Conservation (phyloP, 2,329 filamentous ascomycete genomes). For the Ophiognomonia clavigignenti-juglandacearum region DNA sequence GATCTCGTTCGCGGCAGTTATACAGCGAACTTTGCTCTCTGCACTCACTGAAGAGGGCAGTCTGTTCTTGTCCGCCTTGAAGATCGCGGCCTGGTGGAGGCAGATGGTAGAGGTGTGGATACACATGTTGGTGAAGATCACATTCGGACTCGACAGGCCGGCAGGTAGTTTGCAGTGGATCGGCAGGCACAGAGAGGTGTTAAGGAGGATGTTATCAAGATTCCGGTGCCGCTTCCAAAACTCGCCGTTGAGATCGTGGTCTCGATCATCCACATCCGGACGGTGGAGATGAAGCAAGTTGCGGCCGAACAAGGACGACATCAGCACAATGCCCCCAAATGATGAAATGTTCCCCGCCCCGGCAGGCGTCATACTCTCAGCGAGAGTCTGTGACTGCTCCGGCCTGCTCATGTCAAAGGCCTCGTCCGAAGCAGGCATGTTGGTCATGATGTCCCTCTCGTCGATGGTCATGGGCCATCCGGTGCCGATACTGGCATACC, state of each 20-base stretch:
- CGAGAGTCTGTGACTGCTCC: constrained; percentile 64
- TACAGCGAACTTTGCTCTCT: constrained; percentile 89
- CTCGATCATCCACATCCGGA: constrained; percentile 73
- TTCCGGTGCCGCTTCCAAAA: constrained; percentile 93
- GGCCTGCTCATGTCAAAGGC: constrained; percentile 77
- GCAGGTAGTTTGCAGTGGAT: constrained; percentile 71
- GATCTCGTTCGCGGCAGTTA: constrained; percentile 90
- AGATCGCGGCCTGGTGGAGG: constrained; percentile 96
- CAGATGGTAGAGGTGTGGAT: constrained; percentile 96
- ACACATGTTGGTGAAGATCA: constrained; percentile 93
- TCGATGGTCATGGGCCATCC: constrained; percentile 96
- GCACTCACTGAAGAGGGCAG: constrained; percentile 71
- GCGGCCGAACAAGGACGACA: constrained; percentile 86
- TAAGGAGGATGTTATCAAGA: constrained; percentile 86
- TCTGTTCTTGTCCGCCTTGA: constrained; percentile 88
- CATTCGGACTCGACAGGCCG: constrained; percentile 73
- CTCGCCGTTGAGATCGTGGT: constrained; percentile 82
- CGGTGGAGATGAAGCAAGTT: constrained; percentile 90
- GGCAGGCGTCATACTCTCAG: constrained; percentile 63
- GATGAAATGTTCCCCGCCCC: constrained; percentile 72
- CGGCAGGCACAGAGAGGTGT: constrained; percentile 80
- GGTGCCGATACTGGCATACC: constrained; percentile 92
- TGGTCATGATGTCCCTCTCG: constrained; percentile 84
- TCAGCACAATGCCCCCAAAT: constrained; percentile 74
- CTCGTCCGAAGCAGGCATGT: constrained; percentile 78